phyloP scores from a whole-genome alignment of 306 rosid species.

The Prunus armeniaca region DNA sequence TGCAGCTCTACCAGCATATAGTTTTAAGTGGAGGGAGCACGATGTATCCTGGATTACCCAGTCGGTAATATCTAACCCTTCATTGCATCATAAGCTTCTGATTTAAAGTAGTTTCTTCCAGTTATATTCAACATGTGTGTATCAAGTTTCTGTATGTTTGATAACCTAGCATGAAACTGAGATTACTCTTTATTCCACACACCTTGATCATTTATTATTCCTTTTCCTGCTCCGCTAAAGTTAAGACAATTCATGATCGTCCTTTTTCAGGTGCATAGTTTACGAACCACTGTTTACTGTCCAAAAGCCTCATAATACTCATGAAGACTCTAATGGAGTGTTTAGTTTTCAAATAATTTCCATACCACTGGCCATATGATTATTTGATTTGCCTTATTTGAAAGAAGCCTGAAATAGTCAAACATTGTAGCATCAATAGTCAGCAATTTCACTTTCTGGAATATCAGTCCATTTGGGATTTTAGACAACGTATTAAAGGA shows the following conservation, averaged over 20 bases:
- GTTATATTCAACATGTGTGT: slow-evolving; percentile 11
- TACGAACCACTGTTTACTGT: background rate
- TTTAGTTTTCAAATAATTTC: background rate
- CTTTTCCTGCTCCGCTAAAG: background rate
- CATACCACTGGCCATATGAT: background rate
- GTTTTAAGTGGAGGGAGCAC: slow-evolving; percentile 99
- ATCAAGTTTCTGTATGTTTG: slow-evolving; percentile 15
- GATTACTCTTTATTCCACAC: background rate
- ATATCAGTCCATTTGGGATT: background rate
- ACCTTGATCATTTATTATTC: no score
- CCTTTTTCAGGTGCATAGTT: background rate
- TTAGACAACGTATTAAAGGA: background rate
- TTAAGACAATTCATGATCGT: background rate
- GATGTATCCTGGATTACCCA: slow-evolving; percentile 99
- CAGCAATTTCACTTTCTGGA: background rate
- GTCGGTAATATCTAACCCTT: slow-evolving; percentile 67
- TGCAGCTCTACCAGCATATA: slow-evolving; percentile 98
- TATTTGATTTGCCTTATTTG: background rate
- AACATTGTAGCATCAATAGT: background rate
- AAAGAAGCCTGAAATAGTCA: background rate
- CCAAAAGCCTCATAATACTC: background rate
- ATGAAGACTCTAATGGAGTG: background rate
- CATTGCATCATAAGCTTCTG: slow-evolving; percentile 9
- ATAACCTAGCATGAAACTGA: background rate
- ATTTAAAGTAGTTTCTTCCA: slow-evolving; percentile 4